Evolutionary conservation across 176 grass and related monocot species (phyloP), one percentile per base, ranked within the genome.

Genomic region (Elymus sibiricus): DNA sequence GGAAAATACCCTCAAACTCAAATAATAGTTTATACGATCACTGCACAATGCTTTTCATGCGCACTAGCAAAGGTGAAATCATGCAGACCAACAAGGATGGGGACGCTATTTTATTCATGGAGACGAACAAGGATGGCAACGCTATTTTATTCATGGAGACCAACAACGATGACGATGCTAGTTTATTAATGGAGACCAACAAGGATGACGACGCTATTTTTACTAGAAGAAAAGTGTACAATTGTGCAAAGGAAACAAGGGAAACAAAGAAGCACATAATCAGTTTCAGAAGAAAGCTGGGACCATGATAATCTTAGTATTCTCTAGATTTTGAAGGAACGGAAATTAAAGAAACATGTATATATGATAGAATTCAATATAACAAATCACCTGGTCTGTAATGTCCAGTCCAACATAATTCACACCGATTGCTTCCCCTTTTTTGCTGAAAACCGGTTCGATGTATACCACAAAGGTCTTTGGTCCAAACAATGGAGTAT

Each of bases 351-450:
- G 11, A 74, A 51, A 16, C 6, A 67, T 22, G 90, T n/a, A n/a
- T 43, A 67, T 49, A 81, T 24, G 42, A 81, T 5, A 85, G 7
- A 47, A 28, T 5, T 68, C 26, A 83, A 40, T n/a, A 15, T 6
- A 59, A 70, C 27, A 61, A 87, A 61, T 8, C 65, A 97, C 95
- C 93, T 98, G 95, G 89, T 98, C 95, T 46, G 91, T 89, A 51
- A 98, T 83, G 42, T 95, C 95, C 80, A 98, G 87, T 49, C 85
- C 93, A 78, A 98, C 88, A 80, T 93, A 98, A 90, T 98, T 98
- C 68, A 98, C 86, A 25, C 95, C 93, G 49, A 98, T 92, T 43
- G 88, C 85, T 56, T 93, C 89, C 76, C 87, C 82, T 14, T 69
- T 24, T 77, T 90, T 98, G 83, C 79, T 93, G 72, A 93, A 93